Evolutionary conservation across 768 basidiomycete species (phyloP), one percentile per base, ranked within the genome.

Genomic region (Agaricus blazei): DNA sequence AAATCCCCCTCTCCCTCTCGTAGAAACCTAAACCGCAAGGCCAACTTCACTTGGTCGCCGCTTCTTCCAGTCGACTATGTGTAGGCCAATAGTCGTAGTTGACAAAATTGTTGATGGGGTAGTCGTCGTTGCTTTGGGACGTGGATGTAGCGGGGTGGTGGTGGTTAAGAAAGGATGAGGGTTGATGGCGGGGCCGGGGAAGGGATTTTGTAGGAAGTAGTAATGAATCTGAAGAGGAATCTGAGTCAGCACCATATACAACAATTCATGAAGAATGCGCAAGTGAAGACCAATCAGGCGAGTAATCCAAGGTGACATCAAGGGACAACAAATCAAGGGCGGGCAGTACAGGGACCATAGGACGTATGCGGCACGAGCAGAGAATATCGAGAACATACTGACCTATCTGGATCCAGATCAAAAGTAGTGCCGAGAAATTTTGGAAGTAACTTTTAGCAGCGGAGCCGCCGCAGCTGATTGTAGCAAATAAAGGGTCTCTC

Each of bases 21-120:
- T 36, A 34, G 29, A 54, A 40, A n/a, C 47, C 45, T 19, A 15
- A 46, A 54, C 52, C 52, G 27, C 27, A 46, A 7, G 52, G 45
- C 45, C 45, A 54, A 27, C 19, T 19, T 19, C 52, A 54, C 19
- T 47, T 54, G n/a, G 47, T 47, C 3, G 19, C 9, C 2, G 52
- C 44, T 3, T 40, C 34, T 6, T 54, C 45, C 3, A 54, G 36
- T 11, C 44, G 8, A 1, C 36, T 54, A 23, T 48, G 44, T 1
- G 7, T 23, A 28, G 9, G 6, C 52, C 46, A 54, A 19, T 54
- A 54, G 1, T 3, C 36, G 1, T 1, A 7, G 40, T 54, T 37
- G 2, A 29, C 9, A 9, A 4, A 11, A 7, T 24, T 19, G 5
- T 54, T 28, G 7, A 8, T 26, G 4, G 31, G 4, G 24, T 28